Conservation (phyloP, 1,284 basidiomycete species). For the Cryptococcus wingfieldii region DNA sequence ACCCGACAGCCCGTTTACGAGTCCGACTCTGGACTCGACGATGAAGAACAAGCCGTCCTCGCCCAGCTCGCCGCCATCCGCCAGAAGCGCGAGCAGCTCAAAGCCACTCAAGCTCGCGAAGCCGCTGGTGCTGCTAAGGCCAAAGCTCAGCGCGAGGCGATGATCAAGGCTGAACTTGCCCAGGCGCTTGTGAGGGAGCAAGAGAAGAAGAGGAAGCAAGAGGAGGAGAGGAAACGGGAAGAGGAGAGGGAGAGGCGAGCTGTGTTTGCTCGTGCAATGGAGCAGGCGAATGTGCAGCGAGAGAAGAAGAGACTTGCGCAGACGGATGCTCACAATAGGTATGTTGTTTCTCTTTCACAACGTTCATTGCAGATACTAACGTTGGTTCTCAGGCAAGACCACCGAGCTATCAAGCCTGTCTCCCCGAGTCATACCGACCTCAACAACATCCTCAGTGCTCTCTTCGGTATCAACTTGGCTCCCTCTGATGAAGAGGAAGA, state of each 20-base stretch:
- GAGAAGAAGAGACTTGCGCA: conserved; percentile 58
- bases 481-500: background rate
- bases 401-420: conserved; percentile 15
- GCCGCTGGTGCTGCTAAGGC: conserved; percentile 5
- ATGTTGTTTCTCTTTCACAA: conserved; percentile 1
- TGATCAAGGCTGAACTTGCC: conserved; percentile 4
- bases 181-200: background rate
- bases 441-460: conserved; percentile 31
- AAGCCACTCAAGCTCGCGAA: conserved; percentile 25
- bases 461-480: conserved; percentile 40
- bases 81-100: conserved; percentile 33
- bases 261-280: conserved; percentile 51
- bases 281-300: conserved; percentile 69
- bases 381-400: background rate
- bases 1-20: background rate
- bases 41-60: conserved; percentile 31
- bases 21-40: background rate
- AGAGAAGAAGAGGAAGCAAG: background rate
- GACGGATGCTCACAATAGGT: conserved; percentile 12
- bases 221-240: conserved; percentile 60
- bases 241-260: conserved; percentile 62
- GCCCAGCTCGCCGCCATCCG: conserved; percentile 40
- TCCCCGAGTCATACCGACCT: conserved; percentile 6
- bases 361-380: background rate
- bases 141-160: conserved; percentile 14